These are phyloP conservation scores for Aureobasidium sp. DNA, from an alignment of 2,329 filamentous ascomycete species.

Conservation along the genomic window DNA sequence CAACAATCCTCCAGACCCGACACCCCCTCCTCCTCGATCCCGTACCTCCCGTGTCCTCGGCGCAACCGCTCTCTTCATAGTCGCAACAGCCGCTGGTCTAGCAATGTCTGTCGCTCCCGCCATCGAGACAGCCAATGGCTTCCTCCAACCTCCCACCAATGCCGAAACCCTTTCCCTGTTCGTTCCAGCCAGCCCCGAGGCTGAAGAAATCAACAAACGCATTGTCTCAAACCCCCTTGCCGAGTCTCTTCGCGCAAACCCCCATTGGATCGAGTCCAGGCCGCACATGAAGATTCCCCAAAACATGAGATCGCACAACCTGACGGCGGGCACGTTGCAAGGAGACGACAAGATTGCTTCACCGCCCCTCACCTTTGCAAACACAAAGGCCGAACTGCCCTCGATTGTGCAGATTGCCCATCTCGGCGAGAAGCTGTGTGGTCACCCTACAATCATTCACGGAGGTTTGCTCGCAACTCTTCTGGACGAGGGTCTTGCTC, in stretches of 20 bases:
- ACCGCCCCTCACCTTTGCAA: slow-evolving; percentile 67
- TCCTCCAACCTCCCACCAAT: slow-evolving; percentile 54
- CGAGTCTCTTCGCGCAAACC: slow-evolving; percentile 55
- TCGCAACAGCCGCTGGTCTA: slow-evolving; percentile 48
- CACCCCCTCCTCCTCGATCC: slow-evolving; percentile 14
- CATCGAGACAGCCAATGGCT: slow-evolving; percentile 39
- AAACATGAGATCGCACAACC: slow-evolving; percentile 59
- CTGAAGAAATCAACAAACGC: slow-evolving; percentile 56
- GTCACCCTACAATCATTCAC: slow-evolving; percentile 84
- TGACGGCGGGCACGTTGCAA: slow-evolving; percentile 73
- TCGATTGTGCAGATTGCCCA: slow-evolving; percentile 60
- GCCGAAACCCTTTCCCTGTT: slow-evolving; percentile 65
- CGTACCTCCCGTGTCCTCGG: slow-evolving; percentile 33
- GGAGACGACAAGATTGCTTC: slow-evolving; percentile 70
- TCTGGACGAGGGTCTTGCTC: slow-evolving; percentile 79
- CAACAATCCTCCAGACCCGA: background rate
- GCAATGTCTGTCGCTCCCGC: slow-evolving; percentile 49
- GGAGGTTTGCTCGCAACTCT: slow-evolving; percentile 87
- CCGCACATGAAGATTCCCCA: slow-evolving; percentile 81
- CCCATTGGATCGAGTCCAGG: slow-evolving; percentile 64
- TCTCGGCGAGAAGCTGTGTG: slow-evolving; percentile 71
- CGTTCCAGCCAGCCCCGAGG: slow-evolving; percentile 45
- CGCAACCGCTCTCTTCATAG: slow-evolving; percentile 39
- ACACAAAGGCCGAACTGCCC: slow-evolving; percentile 43
- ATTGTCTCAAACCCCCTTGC: slow-evolving; percentile 72